phyloP scores from a whole-genome alignment of 352 stramenopile genomes.

The Globisporangium cylindrosporum region DNA sequence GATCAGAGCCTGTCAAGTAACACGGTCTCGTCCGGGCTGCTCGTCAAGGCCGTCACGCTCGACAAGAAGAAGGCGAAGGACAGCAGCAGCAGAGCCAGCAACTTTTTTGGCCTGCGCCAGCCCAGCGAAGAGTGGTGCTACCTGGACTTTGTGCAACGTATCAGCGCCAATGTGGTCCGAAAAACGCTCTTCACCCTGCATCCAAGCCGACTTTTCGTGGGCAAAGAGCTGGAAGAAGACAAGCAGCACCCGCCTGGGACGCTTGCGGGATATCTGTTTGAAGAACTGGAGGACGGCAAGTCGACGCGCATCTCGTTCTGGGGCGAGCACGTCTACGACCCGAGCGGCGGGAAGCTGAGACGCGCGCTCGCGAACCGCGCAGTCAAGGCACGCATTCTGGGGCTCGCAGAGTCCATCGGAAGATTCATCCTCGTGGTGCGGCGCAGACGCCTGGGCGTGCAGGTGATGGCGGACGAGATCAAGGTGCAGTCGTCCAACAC shows the following conservation, averaged over 20 bases:
- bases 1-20: background rate
- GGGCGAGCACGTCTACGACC: conserved; percentile 24
- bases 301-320: conserved; percentile 43
- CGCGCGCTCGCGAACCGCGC: conserved; percentile 2
- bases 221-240: background rate
- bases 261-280: conserved; percentile 36
- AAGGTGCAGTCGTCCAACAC: conserved; percentile 15
- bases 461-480: conserved; percentile 13
- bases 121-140: conserved; percentile 15
- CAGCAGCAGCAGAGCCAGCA: background rate
- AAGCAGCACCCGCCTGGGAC: background rate
- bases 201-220: background rate
- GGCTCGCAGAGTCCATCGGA: conserved; percentile 2
- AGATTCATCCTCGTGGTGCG: conserved; percentile 11
- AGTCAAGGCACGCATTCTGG: conserved; percentile 1
- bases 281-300: conserved; percentile 30
- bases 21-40: conserved; percentile 4
- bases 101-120: conserved; percentile 2
- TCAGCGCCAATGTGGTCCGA: conserved; percentile 9
- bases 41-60: conserved; percentile 10
- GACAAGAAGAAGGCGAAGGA: background rate
- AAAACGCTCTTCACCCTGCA: conserved; percentile 14
- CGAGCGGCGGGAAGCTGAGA: background rate
- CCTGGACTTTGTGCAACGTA: conserved; percentile 17
- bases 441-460: conserved; percentile 11